These are phyloP conservation scores for Hemileccinum impolitum DNA, from an alignment of 768 basidiomycete genomes.

Conservation along the genomic window DNA sequence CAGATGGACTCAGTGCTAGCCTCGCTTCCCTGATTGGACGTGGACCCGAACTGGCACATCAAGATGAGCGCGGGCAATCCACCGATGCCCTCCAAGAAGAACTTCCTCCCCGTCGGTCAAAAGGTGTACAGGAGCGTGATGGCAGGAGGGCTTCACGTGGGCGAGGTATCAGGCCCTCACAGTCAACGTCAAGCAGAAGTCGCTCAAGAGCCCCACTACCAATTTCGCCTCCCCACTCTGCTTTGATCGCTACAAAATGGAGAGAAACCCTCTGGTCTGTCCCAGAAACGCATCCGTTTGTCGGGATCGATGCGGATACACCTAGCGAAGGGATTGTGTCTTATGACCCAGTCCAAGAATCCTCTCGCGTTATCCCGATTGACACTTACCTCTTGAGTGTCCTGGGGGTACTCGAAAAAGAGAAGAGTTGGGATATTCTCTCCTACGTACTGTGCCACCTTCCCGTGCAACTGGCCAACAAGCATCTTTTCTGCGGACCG, in stretches of 20 bases:
- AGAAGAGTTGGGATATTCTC: conserved; percentile 88
- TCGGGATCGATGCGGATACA: conserved; percentile 49
- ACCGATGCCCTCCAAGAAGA: conserved; percentile 30
- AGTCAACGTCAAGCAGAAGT: conserved; percentile 54
- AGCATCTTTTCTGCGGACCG: conserved; percentile 94
- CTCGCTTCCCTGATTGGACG: conserved; percentile 68
- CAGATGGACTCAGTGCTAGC: conserved; percentile 51
- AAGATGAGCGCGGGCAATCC: conserved; percentile 26
- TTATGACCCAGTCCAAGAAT: conserved; percentile 51
- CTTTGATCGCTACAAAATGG: conserved; percentile 31
- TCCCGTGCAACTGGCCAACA: conserved; percentile 89
- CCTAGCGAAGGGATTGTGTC: conserved; percentile 68
- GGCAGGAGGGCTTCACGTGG: conserved; percentile 53
- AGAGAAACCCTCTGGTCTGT: conserved; percentile 60
- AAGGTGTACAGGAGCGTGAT: conserved; percentile 48
- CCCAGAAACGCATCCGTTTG: conserved; percentile 64
- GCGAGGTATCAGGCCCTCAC: conserved; percentile 41
- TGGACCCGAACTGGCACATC: conserved; percentile 25
- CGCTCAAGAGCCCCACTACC: conserved; percentile 50
- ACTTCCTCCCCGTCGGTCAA: conserved; percentile 39
- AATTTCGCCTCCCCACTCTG: conserved; percentile 24
- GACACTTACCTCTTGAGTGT: conserved; percentile 70
- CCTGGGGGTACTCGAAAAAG: conserved; percentile 62
- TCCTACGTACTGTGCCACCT: conserved; percentile 91
- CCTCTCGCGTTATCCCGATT: conserved; percentile 57